Base-by-base conservation (phyloP, 768 basidiomycete genomes). In the Gloeophyllum trabeum region DNA sequence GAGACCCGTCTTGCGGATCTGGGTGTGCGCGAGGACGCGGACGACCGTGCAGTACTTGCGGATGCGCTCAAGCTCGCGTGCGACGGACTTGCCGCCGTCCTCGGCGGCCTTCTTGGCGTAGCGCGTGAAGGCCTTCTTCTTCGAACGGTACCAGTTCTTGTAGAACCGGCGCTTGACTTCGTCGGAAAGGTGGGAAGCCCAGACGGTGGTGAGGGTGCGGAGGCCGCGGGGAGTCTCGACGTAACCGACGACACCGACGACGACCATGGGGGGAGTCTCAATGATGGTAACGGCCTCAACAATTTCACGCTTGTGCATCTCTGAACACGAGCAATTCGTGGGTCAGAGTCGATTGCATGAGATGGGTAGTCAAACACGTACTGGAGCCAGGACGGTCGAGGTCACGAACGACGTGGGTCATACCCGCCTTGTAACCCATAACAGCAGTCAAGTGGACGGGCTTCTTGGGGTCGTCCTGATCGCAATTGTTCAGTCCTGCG, bases 121-220 rank as follows among this genome's bases (percentile, higher is more conserved):
- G 61, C 91, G 90, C 58, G 96, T 99, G 80, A 98, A 99, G 30
- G 96, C 96, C 82, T 99, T 99, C 80, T 98, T 98, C 87, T 99
- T 99, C 39, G 91, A 94, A 54, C 89, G 83, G 76, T 98, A 98
- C 93, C 94, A 97, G 79, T 94, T 96, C 77, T 92, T 93, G 85
- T 98, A 97, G 83, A 99, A 97, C 54, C 96, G 81, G 59, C 96
- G 89, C 70, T 94, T 99, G 63, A 98, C 62, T 63, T 97, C 93
- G 63, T 97, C 96, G 28, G 90, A 93, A 34, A 99, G 78, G 65
- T 99, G 96, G 53, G 88, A 86, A 37, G 96, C 93, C 96, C 87
- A 90, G 63, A 96, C 93, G 47, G 96, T 99, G 59, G 96, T 98
- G 59, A 99, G 85, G 32, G 92, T 90, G 60, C 96, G 92, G 51